Percentiles rank a stretch among this genome's conserved stretches.
Conservation (phyloP, 495 filamentous ascomycete genomes). For the Podospora didyma region DNA sequence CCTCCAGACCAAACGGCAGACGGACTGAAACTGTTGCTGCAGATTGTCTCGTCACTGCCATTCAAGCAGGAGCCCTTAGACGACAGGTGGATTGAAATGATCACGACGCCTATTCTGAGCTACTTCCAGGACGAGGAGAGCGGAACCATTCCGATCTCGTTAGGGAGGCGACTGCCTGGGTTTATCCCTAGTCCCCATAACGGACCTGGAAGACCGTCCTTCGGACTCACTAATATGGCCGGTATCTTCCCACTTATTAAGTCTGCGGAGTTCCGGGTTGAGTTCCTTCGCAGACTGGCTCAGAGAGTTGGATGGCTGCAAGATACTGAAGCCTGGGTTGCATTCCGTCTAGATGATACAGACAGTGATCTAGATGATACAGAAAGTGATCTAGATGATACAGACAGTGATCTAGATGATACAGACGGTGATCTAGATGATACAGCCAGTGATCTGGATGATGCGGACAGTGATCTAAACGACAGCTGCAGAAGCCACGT, state of each 20-base stretch:
- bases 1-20: not conserved
- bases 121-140: not conserved
- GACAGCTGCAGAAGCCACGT: too few species aligned
- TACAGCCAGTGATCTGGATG: too few species aligned
- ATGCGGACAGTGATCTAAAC: too few species aligned
- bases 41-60: not conserved
- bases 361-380: too few species aligned
- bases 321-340: not conserved
- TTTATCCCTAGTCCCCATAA: not conserved
- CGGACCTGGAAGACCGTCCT: not conserved
- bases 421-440: too few species aligned
- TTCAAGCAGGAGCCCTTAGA: not conserved
- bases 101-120: not conserved
- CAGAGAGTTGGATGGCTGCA: not conserved
- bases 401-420: too few species aligned
- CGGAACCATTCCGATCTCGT: not conserved
- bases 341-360: not conserved
- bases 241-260: not conserved
- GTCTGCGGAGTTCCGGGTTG: not conserved
- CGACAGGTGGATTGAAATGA: not conserved
- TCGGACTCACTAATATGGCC: not conserved
- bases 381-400: too few species aligned
- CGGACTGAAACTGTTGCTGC: not conserved
- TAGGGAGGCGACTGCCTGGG: not conserved
- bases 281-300: not conserved